phyloP scores from a whole-genome alignment of 768 basidiomycete genomes.

The Tephrocybe sp. region DNA sequence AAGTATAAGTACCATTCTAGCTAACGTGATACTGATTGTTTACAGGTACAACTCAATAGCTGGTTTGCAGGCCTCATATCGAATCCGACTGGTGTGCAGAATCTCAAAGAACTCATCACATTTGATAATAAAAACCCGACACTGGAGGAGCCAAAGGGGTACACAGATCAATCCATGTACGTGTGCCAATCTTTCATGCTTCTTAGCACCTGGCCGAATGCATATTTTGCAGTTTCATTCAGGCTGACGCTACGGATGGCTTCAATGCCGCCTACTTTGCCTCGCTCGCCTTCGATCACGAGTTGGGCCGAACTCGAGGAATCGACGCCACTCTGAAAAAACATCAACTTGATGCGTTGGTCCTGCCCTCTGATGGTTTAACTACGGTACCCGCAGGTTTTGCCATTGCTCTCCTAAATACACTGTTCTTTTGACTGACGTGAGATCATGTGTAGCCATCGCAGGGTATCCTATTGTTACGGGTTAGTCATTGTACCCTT shows the following conservation, averaged over 20 bases:
- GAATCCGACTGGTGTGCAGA: conserved; percentile 55
- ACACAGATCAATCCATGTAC: conserved; percentile 35
- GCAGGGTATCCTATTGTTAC: conserved; percentile 68
- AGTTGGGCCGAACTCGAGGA: conserved; percentile 47
- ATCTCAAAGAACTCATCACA: conserved; percentile 52
- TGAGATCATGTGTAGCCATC: conserved; percentile 36
- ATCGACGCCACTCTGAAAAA: conserved; percentile 50
- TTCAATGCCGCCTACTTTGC: conserved; percentile 41
- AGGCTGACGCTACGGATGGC: conserved; percentile 35
- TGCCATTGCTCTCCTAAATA: not conserved
- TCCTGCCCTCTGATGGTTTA: conserved; percentile 42
- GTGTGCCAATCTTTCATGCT: conserved; percentile 6
- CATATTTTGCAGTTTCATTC: conserved; percentile 29
- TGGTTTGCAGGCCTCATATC: conserved; percentile 45
- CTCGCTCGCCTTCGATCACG: conserved; percentile 41
- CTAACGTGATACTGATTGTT: not conserved
- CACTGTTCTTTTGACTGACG: not conserved
- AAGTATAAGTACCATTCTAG: not conserved
- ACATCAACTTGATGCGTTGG: conserved; percentile 48
- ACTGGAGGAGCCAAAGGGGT: conserved; percentile 43
- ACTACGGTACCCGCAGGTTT: conserved; percentile 39
- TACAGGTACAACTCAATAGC: conserved; percentile 52
- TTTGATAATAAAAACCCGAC: conserved; percentile 53
- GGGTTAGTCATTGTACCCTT: conserved; percentile 29
- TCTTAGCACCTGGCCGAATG: not conserved